These are phyloP conservation scores for Emmonsiellopsis sp. DNA, from an alignment of 2,329 filamentous ascomycete species.

Conservation along the genomic window DNA sequence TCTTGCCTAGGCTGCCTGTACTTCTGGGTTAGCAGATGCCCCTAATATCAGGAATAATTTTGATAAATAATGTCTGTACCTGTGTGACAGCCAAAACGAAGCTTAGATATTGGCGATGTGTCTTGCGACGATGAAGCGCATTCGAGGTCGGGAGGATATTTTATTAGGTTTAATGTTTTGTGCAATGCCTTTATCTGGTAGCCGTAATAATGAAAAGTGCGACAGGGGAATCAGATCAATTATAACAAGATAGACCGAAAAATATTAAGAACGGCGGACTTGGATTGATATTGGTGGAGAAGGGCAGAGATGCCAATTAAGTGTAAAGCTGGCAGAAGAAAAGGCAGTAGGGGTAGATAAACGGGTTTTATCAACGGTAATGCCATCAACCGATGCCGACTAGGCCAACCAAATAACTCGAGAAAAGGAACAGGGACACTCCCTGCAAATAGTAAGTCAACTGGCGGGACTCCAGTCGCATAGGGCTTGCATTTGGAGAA, in stretches of 20 bases:
- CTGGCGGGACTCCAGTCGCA: background rate
- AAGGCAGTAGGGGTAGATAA: conserved; percentile 1
- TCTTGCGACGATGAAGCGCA: too few species aligned
- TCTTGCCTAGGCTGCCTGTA: background rate
- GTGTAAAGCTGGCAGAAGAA: background rate
- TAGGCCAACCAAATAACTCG: background rate
- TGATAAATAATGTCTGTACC: too few species aligned
- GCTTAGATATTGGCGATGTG: too few species aligned
- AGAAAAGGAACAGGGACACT: background rate
- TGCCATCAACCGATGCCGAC: background rate
- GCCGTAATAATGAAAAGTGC: background rate
- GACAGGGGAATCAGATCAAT: background rate
- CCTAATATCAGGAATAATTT: background rate
- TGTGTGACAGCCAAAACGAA: too few species aligned
- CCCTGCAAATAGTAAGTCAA: background rate
- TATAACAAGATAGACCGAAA: background rate
- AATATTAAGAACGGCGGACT: background rate
- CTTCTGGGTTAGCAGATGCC: background rate
- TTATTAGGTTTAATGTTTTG: background rate
- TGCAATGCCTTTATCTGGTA: background rate
- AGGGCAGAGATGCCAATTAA: conserved; percentile 2
- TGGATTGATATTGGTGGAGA: conserved; percentile 1
- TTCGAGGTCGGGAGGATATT: background rate
- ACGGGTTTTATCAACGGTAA: background rate
- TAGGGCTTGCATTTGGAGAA: conserved; percentile 1